Base-by-base conservation (phyloP, 2,329 filamentous ascomycete genomes). In the Epichloe baconii region DNA sequence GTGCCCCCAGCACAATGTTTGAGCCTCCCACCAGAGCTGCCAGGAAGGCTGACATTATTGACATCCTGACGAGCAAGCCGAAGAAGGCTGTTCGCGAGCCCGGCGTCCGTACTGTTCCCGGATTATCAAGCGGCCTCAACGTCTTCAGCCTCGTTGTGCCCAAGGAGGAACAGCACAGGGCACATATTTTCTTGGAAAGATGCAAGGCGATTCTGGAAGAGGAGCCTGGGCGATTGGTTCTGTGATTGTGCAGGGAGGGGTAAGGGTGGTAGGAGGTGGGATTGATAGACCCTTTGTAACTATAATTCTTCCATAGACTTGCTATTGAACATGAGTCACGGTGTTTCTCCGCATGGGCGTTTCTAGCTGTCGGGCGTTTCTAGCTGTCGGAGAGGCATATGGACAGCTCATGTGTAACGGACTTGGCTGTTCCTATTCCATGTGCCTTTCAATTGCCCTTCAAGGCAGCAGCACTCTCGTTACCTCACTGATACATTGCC, bases 161-260 rank as follows among this genome's bases (percentile, higher is more conserved):
- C 40, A 81, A 79, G 68, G 80, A 79, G 8, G 93, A 98, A 66
- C 86, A 90, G 76, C 80, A 83, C 71, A 77, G 89, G 60, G 93
- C 88, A 14, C 76, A 79, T 62, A 75, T 83, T 11, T 98, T 96
- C 71, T 68, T 98, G 56, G 85, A 91, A 69, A 80, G 88, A 59
- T 79, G 96, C 63, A 96, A 95, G 80, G 71, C 76, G 44, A 82
- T 91, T 26, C 68, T 98, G 58, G 88, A 94, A 69, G 76, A 80
- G 57, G 85, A 93, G 68, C 88, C 88, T 14, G 87, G 83, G 36
- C 77, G 83, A 60, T 69, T 95, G 62, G 79, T 94, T 46, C 62
- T 83, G 64, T 83, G 67, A 74, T 44, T 23, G n/a, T 31, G 31
- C 3, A 31, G 14, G 41, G 4, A 11, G 14, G 41, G 2, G 21